Evolutionary conservation across 2,329 filamentous ascomycete genomes (phyloP).

Genomic region (Thielaviopsis populi): DNA sequence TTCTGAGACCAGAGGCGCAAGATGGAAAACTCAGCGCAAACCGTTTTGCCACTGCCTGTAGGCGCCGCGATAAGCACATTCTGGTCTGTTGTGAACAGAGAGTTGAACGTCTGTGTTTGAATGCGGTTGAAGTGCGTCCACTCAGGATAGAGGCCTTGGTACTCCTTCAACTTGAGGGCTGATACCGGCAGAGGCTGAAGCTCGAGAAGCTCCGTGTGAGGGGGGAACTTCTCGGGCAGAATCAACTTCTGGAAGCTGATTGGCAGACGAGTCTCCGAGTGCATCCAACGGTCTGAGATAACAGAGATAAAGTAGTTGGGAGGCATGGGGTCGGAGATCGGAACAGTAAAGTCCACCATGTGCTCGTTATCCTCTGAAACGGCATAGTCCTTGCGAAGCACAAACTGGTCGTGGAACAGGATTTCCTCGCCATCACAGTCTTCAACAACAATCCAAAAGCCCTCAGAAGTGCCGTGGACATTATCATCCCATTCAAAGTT

Average conservation of each 20-base stretch:
- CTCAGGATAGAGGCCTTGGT: slow-evolving; percentile 62
- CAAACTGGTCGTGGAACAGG: slow-evolving; percentile 84
- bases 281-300: slow-evolving; percentile 95
- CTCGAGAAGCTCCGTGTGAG: slow-evolving; percentile 82
- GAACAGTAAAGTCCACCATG: slow-evolving; percentile 87
- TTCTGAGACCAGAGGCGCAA: slow-evolving; percentile 63
- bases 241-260: slow-evolving; percentile 93
- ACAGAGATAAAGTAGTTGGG: slow-evolving; percentile 97
- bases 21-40: slow-evolving; percentile 88
- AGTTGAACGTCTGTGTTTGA: slow-evolving; percentile 94
- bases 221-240: slow-evolving; percentile 85
- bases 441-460: slow-evolving; percentile 94
- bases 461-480: slow-evolving; percentile 75
- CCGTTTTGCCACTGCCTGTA: slow-evolving; percentile 88
- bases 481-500: slow-evolving; percentile 93
- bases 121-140: slow-evolving; percentile 93
- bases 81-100: slow-evolving; percentile 76
- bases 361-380: slow-evolving; percentile 79
- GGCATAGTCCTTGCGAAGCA: slow-evolving; percentile 81
- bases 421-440: slow-evolving; percentile 96
- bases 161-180: slow-evolving; percentile 75
- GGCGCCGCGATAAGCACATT: slow-evolving; percentile 90
- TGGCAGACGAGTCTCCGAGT: slow-evolving; percentile 82
- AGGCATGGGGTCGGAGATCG: slow-evolving; percentile 93
- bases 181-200: slow-evolving; percentile 81